A percentile compares a stretch with the other conserved stretches of the same genome.
Evolutionary conservation across 805 yeast genomes (phyloP).

Genomic region (Metschnikowia vanudenii): DNA sequence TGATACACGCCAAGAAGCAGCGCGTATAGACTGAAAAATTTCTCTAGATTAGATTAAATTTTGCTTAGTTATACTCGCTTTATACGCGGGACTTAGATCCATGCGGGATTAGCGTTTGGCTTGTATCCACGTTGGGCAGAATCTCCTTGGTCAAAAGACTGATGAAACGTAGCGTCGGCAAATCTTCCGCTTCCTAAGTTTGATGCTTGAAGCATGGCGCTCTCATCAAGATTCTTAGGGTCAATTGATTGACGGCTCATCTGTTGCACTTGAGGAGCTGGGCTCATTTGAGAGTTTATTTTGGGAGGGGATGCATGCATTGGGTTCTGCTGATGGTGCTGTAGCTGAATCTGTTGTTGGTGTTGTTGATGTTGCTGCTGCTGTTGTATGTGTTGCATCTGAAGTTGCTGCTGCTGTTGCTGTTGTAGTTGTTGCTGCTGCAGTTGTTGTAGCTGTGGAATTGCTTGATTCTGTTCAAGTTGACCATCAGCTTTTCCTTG

Average conservation of each 20-base stretch:
- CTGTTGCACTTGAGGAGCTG: conserved; percentile 6
- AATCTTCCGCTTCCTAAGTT: conserved; percentile 7
- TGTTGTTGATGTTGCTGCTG: conserved; percentile 11
- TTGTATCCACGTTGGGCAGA: conserved; percentile 13
- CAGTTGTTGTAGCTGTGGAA: conserved; percentile 21
- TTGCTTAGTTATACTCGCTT: conserved; percentile 1
- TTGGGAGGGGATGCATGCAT: conserved; percentile 9
- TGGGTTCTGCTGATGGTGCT: conserved; percentile 7
- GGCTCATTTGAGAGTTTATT: conserved; percentile 5
- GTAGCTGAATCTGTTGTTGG: conserved; percentile 15
- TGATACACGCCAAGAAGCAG: too few species aligned
- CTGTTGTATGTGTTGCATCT: conserved; percentile 14
- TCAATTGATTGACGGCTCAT: conserved; percentile 7
- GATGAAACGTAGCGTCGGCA: conserved; percentile 12
- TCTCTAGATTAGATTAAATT: background rate
- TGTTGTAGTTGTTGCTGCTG: conserved; percentile 13
- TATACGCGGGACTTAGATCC: conserved; percentile 14
- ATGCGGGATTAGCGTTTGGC: conserved; percentile 19
- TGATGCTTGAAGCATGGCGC: conserved; percentile 4
- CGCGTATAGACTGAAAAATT: too few species aligned
- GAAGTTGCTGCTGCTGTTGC: conserved; percentile 10
- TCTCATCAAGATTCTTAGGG: conserved; percentile 4
- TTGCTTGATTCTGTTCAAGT: conserved; percentile 20
- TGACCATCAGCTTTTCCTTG: conserved; percentile 33
- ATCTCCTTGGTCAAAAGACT: conserved; percentile 13